Percentiles rank a stretch among this genome's conserved stretches.
These are phyloP conservation scores for Taxillus chinensis DNA, from an alignment of 164 flowering plant species.

Conservation along the genomic window DNA sequence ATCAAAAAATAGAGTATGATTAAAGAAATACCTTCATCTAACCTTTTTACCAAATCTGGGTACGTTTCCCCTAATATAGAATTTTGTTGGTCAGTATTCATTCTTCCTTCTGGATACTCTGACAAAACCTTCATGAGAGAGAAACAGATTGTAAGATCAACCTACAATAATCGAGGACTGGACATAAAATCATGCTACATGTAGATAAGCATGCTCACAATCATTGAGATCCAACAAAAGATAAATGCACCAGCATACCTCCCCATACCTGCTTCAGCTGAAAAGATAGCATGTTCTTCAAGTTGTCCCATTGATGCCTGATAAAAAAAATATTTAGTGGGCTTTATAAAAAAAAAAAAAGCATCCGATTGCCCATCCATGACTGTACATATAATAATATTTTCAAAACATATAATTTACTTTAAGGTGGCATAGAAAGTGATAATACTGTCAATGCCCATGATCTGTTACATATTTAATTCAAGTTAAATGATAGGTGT, in stretches of 20 bases:
- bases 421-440: background rate
- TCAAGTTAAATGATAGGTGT: too few relatives aligned
- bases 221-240: conserved; percentile 5
- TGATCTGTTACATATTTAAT: too few relatives aligned
- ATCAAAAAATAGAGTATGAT: background rate
- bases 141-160: conserved; percentile 1
- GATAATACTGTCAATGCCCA: background rate
- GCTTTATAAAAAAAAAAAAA: background rate
- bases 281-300: conserved; percentile 61
- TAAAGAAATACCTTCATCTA: conserved; percentile 59
- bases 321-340: background rate
- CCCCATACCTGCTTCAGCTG: conserved; percentile 92
- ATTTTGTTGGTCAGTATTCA: conserved; percentile 42
- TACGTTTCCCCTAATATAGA: conserved; percentile 56
- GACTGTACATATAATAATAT: background rate
- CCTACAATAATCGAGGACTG: background rate
- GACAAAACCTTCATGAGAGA: conserved; percentile 48
- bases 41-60: conserved; percentile 47
- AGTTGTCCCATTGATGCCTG: conserved; percentile 84
- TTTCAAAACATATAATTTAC: background rate
- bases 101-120: conserved; percentile 71
- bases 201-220: background rate
- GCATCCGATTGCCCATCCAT: too few relatives aligned
- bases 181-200: background rate
- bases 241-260: conserved; percentile 34